These are phyloP conservation scores for Knufia fluminis DNA, from an alignment of 2,329 filamentous ascomycete species.

Conservation along the genomic window DNA sequence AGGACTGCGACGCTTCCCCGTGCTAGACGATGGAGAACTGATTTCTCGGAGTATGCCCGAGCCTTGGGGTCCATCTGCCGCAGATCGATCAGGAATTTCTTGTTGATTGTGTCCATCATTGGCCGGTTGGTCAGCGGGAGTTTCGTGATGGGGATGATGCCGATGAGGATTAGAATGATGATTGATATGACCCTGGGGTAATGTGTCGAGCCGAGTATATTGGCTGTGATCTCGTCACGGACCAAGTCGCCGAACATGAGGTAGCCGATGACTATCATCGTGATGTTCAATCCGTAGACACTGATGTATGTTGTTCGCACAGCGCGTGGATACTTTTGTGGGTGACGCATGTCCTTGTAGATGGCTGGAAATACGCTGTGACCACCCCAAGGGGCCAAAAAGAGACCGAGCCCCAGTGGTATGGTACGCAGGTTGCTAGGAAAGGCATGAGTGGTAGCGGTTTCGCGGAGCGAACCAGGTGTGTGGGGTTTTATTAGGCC, in stretches of 20 bases:
- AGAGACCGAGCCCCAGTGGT: slow-evolving; percentile 77
- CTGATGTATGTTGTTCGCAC: slow-evolving; percentile 76
- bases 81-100: slow-evolving; percentile 63
- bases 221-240: slow-evolving; percentile 79
- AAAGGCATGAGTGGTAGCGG: slow-evolving; percentile 70
- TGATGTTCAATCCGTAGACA: slow-evolving; percentile 73
- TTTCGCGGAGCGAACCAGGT: slow-evolving; percentile 75
- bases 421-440: slow-evolving; percentile 79
- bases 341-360: slow-evolving; percentile 69
- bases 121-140: slow-evolving; percentile 79
- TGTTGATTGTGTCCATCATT: slow-evolving; percentile 75
- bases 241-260: slow-evolving; percentile 94
- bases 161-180: slow-evolving; percentile 75
- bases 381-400: slow-evolving; percentile 74
- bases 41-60: slow-evolving; percentile 28
- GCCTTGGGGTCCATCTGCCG: slow-evolving; percentile 30
- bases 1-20: slow-evolving; percentile 56
- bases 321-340: slow-evolving; percentile 67
- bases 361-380: slow-evolving; percentile 77
- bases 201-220: slow-evolving; percentile 58
- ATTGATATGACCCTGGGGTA: slow-evolving; percentile 69
- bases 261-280: slow-evolving; percentile 73
- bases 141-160: slow-evolving; percentile 90
- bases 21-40: slow-evolving; percentile 47
- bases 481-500: slow-evolving; percentile 71